phyloP scores from a whole-genome alignment of 257 asterid species.

The Coffea canephora region DNA sequence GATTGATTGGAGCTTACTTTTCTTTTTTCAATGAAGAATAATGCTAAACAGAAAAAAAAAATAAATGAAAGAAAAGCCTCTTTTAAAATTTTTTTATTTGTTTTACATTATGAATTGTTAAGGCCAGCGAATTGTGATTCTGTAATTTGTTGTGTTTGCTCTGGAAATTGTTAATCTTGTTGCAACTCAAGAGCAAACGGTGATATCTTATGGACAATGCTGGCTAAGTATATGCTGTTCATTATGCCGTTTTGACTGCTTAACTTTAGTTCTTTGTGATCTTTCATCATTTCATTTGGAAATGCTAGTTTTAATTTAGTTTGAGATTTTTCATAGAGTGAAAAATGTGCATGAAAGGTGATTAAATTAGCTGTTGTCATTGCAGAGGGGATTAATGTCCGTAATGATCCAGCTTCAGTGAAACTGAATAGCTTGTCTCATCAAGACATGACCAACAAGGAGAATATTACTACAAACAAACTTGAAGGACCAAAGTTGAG shows the following conservation, averaged over 20 bases:
- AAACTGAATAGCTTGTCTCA: constrained; percentile 38
- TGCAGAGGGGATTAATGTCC: constrained; percentile 39
- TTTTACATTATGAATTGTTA: no score
- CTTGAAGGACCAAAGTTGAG: constrained; percentile 55
- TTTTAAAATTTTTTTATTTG: no score
- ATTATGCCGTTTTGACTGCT: not conserved
- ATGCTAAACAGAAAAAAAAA: not conserved
- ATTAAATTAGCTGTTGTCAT: constrained; percentile 1
- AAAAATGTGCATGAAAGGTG: not conserved
- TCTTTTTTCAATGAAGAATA: not conserved
- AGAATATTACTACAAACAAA: constrained; percentile 53
- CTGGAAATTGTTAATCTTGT: no score
- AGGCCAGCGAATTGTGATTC: no score
- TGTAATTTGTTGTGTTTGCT: no score
- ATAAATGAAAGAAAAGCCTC: no score
- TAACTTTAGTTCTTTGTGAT: not conserved
- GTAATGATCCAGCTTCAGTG: constrained; percentile 23
- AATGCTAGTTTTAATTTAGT: not conserved
- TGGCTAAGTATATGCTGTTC: not conserved
- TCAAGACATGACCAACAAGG: constrained; percentile 53
- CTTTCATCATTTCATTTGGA: not conserved
- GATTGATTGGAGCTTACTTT: not conserved
- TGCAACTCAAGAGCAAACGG: no score
- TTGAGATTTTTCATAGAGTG: not conserved
- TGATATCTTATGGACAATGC: not conserved